Base-by-base conservation (phyloP, 2,329 filamentous ascomycete genomes). In the Colletotrichum australisinense region DNA sequence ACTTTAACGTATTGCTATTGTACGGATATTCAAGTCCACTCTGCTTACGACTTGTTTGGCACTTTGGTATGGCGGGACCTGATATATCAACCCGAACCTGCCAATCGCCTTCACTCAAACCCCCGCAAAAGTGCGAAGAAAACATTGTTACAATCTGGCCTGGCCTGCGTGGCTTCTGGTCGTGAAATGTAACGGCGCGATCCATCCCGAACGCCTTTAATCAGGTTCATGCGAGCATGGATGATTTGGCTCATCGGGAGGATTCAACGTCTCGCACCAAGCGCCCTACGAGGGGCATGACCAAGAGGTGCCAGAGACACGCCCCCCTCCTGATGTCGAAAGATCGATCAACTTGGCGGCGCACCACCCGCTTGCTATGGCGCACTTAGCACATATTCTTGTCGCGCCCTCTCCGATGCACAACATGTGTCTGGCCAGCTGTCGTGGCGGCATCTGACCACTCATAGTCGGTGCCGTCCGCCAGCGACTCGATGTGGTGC, bases 191-290 rank as follows among this genome's bases (percentile, higher is more conserved):
- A 60, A 65, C 60, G 70, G 55, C 35, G 42, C 59, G 55, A 60
- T 57, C 66, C 66, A 69, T 55, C 42, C 38, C 55, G 70, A 46
- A 60, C 42, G 59, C 55, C 62, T 66, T 38, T 22, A 28, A 57
- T 62, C 59, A 62, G 46, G 24, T 66, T 62, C 67, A 24, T 53
- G 60, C 38, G 35, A 14, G 60, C 71, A 73, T 73, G 72, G 72
- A 74, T 73, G 59, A 74, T 68, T 74, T 72, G 69, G 69, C 68
- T 73, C 62, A 38, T 67, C 72, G 68, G 72, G 72, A 74, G 72
- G 72, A 74, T 74, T 72, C 68, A 68, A 67, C 72, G 63, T 67
- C 63, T 72, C 69, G 69, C 42, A 69, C 56, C 56, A 64, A 64
- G 60, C 72, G 68, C 68, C 49, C 38, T 53, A 38, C 63, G 60